Evolutionary conservation across 2,329 filamentous ascomycete genomes (phyloP).

Genomic region (Neospermospora avenae): DNA sequence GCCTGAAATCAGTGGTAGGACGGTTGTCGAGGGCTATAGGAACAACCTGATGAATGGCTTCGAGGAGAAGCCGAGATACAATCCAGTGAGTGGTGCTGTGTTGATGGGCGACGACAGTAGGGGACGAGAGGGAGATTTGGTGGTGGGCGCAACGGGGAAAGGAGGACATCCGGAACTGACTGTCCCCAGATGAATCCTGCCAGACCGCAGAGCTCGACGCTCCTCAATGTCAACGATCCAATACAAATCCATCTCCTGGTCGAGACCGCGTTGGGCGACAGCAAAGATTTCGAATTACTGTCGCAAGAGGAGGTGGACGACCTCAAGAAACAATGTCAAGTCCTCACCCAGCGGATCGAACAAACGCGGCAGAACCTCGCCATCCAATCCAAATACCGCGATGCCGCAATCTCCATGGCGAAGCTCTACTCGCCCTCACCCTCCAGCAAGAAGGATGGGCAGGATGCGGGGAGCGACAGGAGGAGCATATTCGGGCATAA

Average conservation of each 20-base stretch:
- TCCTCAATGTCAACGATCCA: conserved; percentile 63
- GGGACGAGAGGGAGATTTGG: too few relatives aligned
- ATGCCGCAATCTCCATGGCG: conserved; percentile 84
- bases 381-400: conserved; percentile 89
- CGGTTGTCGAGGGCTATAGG: conserved; percentile 57
- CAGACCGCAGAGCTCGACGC: conserved; percentile 52
- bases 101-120: background rate
- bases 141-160: background rate
- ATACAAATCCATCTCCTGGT: conserved; percentile 90
- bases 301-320: conserved; percentile 89
- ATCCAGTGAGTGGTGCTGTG: conserved; percentile 53
- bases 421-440: conserved; percentile 72
- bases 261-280: conserved; percentile 89
- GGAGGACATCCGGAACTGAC: conserved; percentile 13
- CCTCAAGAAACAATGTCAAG: conserved; percentile 80
- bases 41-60: conserved; percentile 52
- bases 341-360: conserved; percentile 73
- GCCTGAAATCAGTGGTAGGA: conserved; percentile 42
- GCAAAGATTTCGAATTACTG: conserved; percentile 78
- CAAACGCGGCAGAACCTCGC: conserved; percentile 78
- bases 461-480: conserved; percentile 47
- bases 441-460: conserved; percentile 48
- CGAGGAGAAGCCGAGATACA: conserved; percentile 52
- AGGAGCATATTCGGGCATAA: conserved; percentile 46
- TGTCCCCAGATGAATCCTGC: conserved; percentile 46